Evolutionary conservation across 139 green algal species (phyloP), one percentile per base, ranked within the genome.

Genomic region (Pedinophyceae sp.): DNA sequence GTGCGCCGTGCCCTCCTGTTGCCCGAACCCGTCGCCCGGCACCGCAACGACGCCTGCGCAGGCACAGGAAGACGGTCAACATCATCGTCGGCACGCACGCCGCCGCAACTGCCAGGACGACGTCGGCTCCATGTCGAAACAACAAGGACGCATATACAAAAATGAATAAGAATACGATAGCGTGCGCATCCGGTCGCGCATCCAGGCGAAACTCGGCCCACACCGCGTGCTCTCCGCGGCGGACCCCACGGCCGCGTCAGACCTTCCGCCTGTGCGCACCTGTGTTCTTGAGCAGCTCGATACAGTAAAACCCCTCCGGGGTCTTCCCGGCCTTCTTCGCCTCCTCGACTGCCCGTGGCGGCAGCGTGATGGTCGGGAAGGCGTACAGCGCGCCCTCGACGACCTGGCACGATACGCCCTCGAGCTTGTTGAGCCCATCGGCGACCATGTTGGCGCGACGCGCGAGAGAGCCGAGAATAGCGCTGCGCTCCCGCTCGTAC

Each of bases 11-110:
- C 79, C 34, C 10, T 7, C 10, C 34, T 43, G 10, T 13, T 43
- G 34, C 15, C 77, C 75, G 60, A 97, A 97, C 0, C 89, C 89
- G 50, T 53, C 74, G 39, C 89, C 88, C 2, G 88, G 87, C 43
- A 96, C 88, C 2, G 83, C 82, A 27, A 89, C 81, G 51, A 97
- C 93, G 47, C 88, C 89, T 2, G n/a, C n/a, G n/a, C n/a, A n/a
- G n/a, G n/a, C n/a, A n/a, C n/a, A n/a, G n/a, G n/a, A n/a, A n/a
- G n/a, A n/a, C n/a, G n/a, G n/a, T n/a, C n/a, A n/a, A n/a, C n/a
- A n/a, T n/a, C n/a, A n/a, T n/a, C n/a, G n/a, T n/a, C n/a, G n/a
- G n/a, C n/a, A n/a, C n/a, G n/a, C n/a, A n/a, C n/a, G n/a, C n/a
- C n/a, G n/a, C n/a, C n/a, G n/a, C n/a, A n/a, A n/a, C n/a, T n/a